Conservation (phyloP, 2,329 filamentous ascomycete species). For the Allantophomopsis cytisporea region DNA sequence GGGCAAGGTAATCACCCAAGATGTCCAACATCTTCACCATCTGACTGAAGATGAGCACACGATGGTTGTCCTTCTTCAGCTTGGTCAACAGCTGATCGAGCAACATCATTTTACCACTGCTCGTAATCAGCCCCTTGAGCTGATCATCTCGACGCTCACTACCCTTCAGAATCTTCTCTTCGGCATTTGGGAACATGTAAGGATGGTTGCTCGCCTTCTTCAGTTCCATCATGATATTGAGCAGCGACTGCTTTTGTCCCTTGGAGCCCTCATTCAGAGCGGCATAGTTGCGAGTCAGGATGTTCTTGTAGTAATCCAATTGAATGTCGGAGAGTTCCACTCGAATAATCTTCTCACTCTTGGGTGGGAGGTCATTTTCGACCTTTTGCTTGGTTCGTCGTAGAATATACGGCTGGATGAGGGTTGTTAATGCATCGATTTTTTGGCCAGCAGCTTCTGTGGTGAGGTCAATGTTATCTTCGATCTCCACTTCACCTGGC, state of each 20-base stretch:
- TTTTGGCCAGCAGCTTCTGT: conserved; percentile 76
- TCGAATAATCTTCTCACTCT: conserved; percentile 97
- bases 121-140: conserved; percentile 85
- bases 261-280: conserved; percentile 82
- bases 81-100: conserved; percentile 91
- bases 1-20: conserved; percentile 81
- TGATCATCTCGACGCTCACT: conserved; percentile 77
- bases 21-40: conserved; percentile 99
- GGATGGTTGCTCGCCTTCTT: conserved; percentile 99
- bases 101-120: conserved; percentile 99
- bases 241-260: conserved; percentile 84
- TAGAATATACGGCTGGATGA: conserved; percentile 88
- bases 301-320: conserved; percentile 97
- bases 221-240: conserved; percentile 99
- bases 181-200: conserved; percentile 92
- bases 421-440: conserved; percentile 69
- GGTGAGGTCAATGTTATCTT: conserved; percentile 78
- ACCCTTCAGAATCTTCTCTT: conserved; percentile 75
- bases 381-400: conserved; percentile 95
- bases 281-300: conserved; percentile 89
- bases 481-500: conserved; percentile 83
- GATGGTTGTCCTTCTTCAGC: conserved; percentile 83
- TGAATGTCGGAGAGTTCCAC: conserved; percentile 95
- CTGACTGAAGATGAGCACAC: conserved; percentile 95
- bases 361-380: conserved; percentile 88